Evolutionary conservation across 2,329 filamentous ascomycete species (phyloP).

Genomic region (Hymenoscyphus linearis): DNA sequence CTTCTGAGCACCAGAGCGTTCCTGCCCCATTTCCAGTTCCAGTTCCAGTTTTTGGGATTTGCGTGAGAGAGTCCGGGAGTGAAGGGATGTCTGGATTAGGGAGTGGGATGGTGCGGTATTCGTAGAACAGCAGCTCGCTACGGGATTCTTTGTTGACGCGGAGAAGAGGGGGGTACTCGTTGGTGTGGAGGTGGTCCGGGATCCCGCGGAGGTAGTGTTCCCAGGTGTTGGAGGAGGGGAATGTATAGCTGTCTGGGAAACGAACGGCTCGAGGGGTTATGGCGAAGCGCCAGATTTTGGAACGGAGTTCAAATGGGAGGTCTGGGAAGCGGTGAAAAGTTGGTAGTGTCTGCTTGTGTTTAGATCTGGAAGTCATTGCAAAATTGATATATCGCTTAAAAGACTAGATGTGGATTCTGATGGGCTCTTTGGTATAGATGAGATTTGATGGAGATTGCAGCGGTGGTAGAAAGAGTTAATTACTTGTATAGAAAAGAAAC

Average conservation of each 20-base stretch:
- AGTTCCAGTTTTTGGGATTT: not conserved
- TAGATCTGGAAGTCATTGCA: not conserved
- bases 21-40: no score
- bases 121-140: slow-evolving; percentile 1
- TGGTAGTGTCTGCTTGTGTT: not conserved
- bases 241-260: not conserved
- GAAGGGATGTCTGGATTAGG: not conserved
- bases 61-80: not conserved
- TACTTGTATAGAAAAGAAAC: not conserved
- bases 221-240: not conserved
- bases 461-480: not conserved
- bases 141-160: slow-evolving; percentile 2
- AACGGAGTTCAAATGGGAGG: not conserved
- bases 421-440: not conserved
- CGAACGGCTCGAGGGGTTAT: not conserved
- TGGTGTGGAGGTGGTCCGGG: not conserved
- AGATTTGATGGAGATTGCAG: not conserved
- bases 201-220: slow-evolving; percentile 1
- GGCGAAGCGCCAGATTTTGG: slow-evolving; percentile 1
- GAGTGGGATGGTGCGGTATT: not conserved
- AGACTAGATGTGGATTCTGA: no score
- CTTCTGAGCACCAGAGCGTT: slow-evolving; percentile 2
- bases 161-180: not conserved
- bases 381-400: not conserved
- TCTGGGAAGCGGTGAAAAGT: not conserved